Conservation (phyloP, 805 yeast species). For the Dipodascus geniculatus region DNA sequence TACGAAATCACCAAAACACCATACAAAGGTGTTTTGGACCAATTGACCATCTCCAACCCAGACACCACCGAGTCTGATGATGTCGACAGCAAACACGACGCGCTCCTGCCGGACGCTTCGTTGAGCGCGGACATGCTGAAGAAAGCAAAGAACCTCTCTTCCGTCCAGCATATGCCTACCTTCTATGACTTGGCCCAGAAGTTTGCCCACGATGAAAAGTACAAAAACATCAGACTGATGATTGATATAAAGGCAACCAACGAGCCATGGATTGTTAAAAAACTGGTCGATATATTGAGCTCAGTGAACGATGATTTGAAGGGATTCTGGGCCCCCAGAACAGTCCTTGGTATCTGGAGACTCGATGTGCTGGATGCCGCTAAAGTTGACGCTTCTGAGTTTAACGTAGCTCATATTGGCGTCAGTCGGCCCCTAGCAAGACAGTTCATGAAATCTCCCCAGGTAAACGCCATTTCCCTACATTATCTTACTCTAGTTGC, state of each 20-base stretch:
- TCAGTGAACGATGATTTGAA: conserved; percentile 28
- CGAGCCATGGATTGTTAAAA: conserved; percentile 31
- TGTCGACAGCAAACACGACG: neutral
- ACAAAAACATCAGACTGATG: conserved; percentile 29
- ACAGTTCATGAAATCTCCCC: conserved; percentile 31
- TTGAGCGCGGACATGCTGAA: conserved; percentile 6
- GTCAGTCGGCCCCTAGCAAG: conserved; percentile 27
- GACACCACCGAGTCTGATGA: conserved; percentile 14
- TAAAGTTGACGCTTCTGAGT: conserved; percentile 26
- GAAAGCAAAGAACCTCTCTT: conserved; percentile 15
- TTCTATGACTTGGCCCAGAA: conserved; percentile 31
- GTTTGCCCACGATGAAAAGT: conserved; percentile 25
- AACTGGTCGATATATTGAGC: conserved; percentile 28
- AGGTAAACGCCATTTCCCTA: conserved; percentile 47
- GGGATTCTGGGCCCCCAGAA: conserved; percentile 34
- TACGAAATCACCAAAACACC: conserved; percentile 28
- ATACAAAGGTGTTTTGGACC: conserved; percentile 28
- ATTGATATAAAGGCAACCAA: conserved; percentile 41
- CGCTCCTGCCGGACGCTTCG: neutral
- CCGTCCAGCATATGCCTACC: conserved; percentile 27
- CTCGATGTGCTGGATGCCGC: conserved; percentile 35
- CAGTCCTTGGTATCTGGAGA: conserved; percentile 45
- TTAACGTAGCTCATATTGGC: conserved; percentile 28
- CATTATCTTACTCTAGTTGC: conserved; percentile 29
- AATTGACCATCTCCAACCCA: conserved; percentile 22